Conservation (phyloP, 345 rosid species). For the Tarenaya hassleriana region DNA sequence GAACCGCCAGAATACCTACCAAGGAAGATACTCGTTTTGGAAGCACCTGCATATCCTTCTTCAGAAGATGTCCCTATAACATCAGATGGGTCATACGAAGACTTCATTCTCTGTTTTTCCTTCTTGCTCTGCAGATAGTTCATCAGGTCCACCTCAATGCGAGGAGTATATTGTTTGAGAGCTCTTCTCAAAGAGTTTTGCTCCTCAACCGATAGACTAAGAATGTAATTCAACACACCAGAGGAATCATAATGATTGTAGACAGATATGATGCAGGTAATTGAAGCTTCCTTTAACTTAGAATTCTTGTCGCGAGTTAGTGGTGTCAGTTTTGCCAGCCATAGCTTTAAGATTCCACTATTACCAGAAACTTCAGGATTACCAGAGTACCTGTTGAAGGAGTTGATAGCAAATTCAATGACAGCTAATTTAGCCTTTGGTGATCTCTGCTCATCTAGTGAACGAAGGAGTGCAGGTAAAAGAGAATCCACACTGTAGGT, state of each 20-base stretch:
- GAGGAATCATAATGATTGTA: slow-evolving; percentile 78
- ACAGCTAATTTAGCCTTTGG: slow-evolving; percentile 99
- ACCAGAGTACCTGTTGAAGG: slow-evolving; percentile 77
- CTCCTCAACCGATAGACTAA: slow-evolving; percentile 91
- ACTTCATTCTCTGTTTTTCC: slow-evolving; percentile 81
- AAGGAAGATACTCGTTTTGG: slow-evolving; percentile 62
- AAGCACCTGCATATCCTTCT: slow-evolving; percentile 60
- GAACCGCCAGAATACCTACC: slow-evolving; percentile 88
- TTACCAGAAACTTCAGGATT: slow-evolving; percentile 77
- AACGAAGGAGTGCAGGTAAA: slow-evolving; percentile 90
- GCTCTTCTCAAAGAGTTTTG: slow-evolving; percentile 92
- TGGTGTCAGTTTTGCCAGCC: slow-evolving; percentile 92
- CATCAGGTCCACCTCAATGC: slow-evolving; percentile 94
- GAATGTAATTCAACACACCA: slow-evolving; percentile 89
- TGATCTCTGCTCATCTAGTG: slow-evolving; percentile 95
- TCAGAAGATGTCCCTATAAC: slow-evolving; percentile 90
- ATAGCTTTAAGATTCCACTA: slow-evolving; percentile 80
- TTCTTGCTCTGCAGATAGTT: slow-evolving; percentile 92
- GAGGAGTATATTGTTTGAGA: slow-evolving; percentile 90
- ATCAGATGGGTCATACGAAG: slow-evolving; percentile 75
- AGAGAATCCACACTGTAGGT: slow-evolving; percentile 87
- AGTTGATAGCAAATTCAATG: slow-evolving; percentile 83
- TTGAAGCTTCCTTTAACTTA: slow-evolving; percentile 89
- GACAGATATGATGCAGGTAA: slow-evolving; percentile 87
- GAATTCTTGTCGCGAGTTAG: slow-evolving; percentile 84